These are phyloP conservation scores for Nepenthes alata DNA, from an alignment of 179 eudicot species.

Conservation along the genomic window DNA sequence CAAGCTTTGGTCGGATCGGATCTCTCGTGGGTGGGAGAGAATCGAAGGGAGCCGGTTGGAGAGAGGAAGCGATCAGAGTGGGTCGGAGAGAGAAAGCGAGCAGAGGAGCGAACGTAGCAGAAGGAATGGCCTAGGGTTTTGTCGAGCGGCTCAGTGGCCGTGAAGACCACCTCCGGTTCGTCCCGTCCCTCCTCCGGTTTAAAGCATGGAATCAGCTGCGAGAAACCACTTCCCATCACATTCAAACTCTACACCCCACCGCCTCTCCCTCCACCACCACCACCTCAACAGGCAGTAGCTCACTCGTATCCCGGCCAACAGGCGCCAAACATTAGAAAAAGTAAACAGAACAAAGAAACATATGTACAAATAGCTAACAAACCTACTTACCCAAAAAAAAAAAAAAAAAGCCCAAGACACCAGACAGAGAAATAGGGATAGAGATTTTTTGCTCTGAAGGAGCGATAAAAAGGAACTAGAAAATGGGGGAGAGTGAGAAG, in stretches of 20 bases:
- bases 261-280: slow-evolving; percentile 4
- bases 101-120: slow-evolving; percentile 80
- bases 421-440: too few species aligned
- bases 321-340: too few species aligned
- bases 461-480: too few species aligned
- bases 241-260: slow-evolving; percentile 22
- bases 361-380: too few species aligned
- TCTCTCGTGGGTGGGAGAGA: slow-evolving; percentile 33
- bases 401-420: too few species aligned
- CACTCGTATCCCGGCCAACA: too few species aligned
- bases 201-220: slow-evolving; percentile 70
- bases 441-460: too few species aligned
- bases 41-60: slow-evolving; percentile 58
- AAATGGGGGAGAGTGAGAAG: too few species aligned
- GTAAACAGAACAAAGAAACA: too few species aligned
- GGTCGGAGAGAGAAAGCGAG: slow-evolving; percentile 68
- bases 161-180: slow-evolving; percentile 28
- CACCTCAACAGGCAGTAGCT: too few species aligned
- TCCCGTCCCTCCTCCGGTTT: slow-evolving; percentile 28
- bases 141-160: slow-evolving; percentile 38
- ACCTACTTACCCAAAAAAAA: too few species aligned
- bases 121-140: slow-evolving; percentile 98
- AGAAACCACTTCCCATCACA: slow-evolving; percentile 83
- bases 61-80: slow-evolving; percentile 71
- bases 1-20: slow-evolving; percentile 33